Evolutionary conservation across 805 yeast genomes (phyloP), one percentile per base, ranked within the genome.

Genomic region (Lipomyces chichibuensis): DNA sequence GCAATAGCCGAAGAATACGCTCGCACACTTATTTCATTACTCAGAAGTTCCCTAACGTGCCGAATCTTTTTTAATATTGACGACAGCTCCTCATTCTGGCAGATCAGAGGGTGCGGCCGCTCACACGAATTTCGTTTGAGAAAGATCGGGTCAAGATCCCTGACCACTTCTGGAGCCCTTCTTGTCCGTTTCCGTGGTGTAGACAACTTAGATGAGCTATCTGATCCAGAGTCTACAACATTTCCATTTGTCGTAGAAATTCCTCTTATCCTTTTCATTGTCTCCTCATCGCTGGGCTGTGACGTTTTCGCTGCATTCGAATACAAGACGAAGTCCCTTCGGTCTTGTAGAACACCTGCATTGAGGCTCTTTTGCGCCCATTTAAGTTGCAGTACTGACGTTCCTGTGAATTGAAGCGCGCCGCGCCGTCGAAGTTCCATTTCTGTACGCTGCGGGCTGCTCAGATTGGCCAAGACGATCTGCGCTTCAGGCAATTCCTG

Each of bases 1-100:
- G 73, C 73, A 13, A 70, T 64, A 2, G 71, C 73, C 27, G 66
- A 49, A 5, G 71, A 66, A 39, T 70, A 70, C 14, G 73, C 73
- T 27, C 73, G 69, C 27, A 65, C 68, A 25, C 71, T 57, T 25
- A 63, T 60, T 17, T 62, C 64, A 33, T 70, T 64, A 11, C 66
- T 62, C 11, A 62, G 63, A 3, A 70, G 63, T 17, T 69, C 69
- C 20, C 73, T 64, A 6, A 66, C 39, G 55, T 61, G 66, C 49
- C 71, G 64, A 3, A 70, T 39, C 25, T 23, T 32, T 35, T 46
- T 55, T 13, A 70, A 51, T 6, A 27, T 27, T 6, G 29, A 20
- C 5, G 65, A 54, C 0, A 70, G 62, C 7, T 65, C 60, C 33
- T 69, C 65, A 17, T 70, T 70, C 13, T 35, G 32, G 54, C 69